Conservation (phyloP, 2,329 filamentous ascomycete species). For the Fusarium proliferatum region DNA sequence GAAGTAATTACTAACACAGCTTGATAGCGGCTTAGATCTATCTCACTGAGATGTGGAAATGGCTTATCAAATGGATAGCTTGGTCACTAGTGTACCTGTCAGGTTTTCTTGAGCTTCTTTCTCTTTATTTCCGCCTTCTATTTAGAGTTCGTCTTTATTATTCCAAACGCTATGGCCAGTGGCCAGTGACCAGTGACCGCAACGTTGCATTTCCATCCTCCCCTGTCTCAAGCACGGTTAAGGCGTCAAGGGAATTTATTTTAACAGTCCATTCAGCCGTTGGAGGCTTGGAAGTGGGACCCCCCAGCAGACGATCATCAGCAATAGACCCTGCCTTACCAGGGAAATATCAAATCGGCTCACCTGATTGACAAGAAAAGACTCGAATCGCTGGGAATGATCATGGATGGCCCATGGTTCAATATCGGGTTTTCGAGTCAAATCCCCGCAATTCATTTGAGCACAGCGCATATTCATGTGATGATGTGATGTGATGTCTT, state of each 20-base stretch:
- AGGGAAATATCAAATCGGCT: conserved; percentile 3
- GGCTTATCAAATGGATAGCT: not conserved
- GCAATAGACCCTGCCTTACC: not conserved
- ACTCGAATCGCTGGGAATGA: not conserved
- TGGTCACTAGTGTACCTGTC: not conserved
- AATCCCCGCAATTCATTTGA: conserved; percentile 14
- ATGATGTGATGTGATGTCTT: not conserved
- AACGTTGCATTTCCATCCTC: conserved; percentile 6
- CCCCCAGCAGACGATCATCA: conserved; percentile 18
- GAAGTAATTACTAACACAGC: not conserved
- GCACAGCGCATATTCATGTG: conserved; percentile 10
- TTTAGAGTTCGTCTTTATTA: not conserved
- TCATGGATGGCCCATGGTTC: conserved; percentile 4
- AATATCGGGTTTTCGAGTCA: not conserved
- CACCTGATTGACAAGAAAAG: not conserved
- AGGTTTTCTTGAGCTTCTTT: not conserved
- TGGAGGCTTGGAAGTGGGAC: conserved; percentile 4
- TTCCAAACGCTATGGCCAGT: conserved; percentile 3
- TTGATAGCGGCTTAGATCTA: not conserved
- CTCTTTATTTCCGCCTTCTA: not conserved
- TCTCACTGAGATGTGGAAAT: not conserved
- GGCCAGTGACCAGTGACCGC: not conserved
- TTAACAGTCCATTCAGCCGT: not conserved
- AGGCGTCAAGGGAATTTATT: conserved; percentile 12
- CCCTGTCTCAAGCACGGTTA: conserved; percentile 15